These are phyloP conservation scores for Thraustochytrium striatum DNA, from an alignment of 352 stramenopile species.

Conservation along the genomic window DNA sequence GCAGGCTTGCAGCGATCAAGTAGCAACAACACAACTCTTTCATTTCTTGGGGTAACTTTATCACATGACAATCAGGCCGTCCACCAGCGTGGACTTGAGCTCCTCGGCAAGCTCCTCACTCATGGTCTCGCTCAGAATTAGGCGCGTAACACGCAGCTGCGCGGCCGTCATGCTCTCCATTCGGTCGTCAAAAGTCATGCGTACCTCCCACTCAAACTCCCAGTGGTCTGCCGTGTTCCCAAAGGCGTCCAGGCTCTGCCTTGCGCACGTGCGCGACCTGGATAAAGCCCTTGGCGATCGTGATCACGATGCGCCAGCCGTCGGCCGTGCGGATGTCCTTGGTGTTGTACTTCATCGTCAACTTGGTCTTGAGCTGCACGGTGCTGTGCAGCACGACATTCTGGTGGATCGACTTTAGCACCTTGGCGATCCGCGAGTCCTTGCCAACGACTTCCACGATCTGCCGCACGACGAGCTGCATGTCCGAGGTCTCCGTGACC, in stretches of 20 bases:
- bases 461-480: slow-evolving; percentile 41
- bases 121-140: slow-evolving; percentile 46
- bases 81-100: slow-evolving; percentile 30
- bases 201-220: slow-evolving; percentile 48
- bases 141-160: slow-evolving; percentile 13
- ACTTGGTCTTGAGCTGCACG: slow-evolving; percentile 33
- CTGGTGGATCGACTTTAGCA: slow-evolving; percentile 48
- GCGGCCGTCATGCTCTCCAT: slow-evolving; percentile 47
- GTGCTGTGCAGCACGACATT: slow-evolving; percentile 46
- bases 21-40: no score
- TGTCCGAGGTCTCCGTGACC: not conserved
- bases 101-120: slow-evolving; percentile 25
- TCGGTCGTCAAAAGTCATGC: slow-evolving; percentile 48
- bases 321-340: slow-evolving; percentile 45
- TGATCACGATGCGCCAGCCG: slow-evolving; percentile 46
- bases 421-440: slow-evolving; percentile 22
- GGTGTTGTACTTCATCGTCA: slow-evolving; percentile 32
- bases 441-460: slow-evolving; percentile 23
- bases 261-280: slow-evolving; percentile 31
- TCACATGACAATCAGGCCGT: slow-evolving; percentile 48
- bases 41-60: no score
- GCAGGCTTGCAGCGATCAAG: slow-evolving; percentile 4
- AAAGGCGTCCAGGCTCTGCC: slow-evolving; percentile 32
- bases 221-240: slow-evolving; percentile 45
- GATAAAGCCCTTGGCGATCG: slow-evolving; percentile 39